Percentiles rank a stretch among this genome's conserved stretches.
Conservation (phyloP, 805 yeast species). For the Sporopachydermia lactativora region DNA sequence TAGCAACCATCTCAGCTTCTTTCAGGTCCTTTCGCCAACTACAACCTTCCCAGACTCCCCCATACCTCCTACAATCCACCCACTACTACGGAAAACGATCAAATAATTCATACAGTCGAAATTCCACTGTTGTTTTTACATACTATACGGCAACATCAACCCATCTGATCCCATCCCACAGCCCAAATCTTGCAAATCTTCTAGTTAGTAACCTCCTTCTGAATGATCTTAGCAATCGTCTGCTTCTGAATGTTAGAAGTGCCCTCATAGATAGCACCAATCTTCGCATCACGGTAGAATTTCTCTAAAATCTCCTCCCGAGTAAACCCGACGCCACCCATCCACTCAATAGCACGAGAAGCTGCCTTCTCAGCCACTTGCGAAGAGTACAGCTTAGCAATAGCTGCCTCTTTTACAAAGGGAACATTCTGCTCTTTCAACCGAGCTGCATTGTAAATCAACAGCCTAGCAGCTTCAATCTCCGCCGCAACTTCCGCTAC, state of each 20-base stretch:
- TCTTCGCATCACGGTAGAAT: conserved; percentile 29
- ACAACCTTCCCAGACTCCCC: too few relatives aligned
- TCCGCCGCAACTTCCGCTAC: conserved; percentile 29
- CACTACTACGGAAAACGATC: too few relatives aligned
- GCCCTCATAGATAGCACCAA: conserved; percentile 31
- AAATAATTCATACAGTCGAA: too few relatives aligned
- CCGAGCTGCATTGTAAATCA: conserved; percentile 31
- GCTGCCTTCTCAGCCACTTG: conserved; percentile 26
- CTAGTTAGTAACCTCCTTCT: conserved; percentile 16
- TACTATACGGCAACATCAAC: too few relatives aligned
- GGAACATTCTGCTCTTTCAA: conserved; percentile 26
- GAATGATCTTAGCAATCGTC: conserved; percentile 27
- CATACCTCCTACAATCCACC: too few relatives aligned
- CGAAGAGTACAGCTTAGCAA: conserved; percentile 28
- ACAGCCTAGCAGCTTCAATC: conserved; percentile 27
- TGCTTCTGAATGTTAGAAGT: conserved; percentile 29
- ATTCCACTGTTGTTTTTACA: too few relatives aligned
- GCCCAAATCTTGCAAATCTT: too few relatives aligned
- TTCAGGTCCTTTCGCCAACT: too few relatives aligned
- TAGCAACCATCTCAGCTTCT: too few relatives aligned
- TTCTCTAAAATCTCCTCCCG: conserved; percentile 27
- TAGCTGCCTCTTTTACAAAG: conserved; percentile 29
- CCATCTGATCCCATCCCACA: too few relatives aligned
- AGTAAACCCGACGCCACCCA: conserved; percentile 34
- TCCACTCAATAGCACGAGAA: conserved; percentile 29